These are phyloP conservation scores for Scheffersomyces segobiensis DNA, from an alignment of 1,139 yeast species.

Conservation along the genomic window DNA sequence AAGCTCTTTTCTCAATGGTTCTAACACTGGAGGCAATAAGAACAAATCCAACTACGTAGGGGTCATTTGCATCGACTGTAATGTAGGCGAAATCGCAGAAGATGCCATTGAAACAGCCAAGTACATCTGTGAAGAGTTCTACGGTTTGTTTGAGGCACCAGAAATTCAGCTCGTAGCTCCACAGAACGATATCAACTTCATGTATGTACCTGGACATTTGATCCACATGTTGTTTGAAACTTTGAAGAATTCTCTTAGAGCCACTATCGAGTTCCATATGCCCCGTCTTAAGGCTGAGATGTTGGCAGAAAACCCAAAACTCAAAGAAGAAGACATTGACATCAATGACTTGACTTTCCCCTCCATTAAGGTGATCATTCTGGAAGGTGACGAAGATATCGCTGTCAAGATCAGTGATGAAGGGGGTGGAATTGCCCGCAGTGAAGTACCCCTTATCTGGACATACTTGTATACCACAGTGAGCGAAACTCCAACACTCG, in stretches of 20 bases:
- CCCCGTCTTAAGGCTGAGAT: constrained; percentile 40
- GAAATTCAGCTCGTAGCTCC: constrained; percentile 75
- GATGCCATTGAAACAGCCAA: constrained; percentile 88
- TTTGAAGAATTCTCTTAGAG: constrained; percentile 77
- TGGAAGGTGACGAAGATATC: constrained; percentile 90
- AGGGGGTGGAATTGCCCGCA: constrained; percentile 91
- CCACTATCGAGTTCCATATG: constrained; percentile 77
- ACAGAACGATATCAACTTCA: constrained; percentile 63
- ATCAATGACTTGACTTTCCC: constrained; percentile 73
- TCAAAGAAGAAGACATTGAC: constrained; percentile 44
- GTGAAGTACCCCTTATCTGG: constrained; percentile 86
- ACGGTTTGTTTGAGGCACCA: constrained; percentile 81
- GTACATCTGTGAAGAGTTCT: constrained; percentile 85
- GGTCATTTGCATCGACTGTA: constrained; percentile 78
- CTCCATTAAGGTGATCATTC: constrained; percentile 81
- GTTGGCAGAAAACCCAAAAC: constrained; percentile 44
- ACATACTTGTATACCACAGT: constrained; percentile 90
- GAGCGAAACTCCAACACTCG: constrained; percentile 67
- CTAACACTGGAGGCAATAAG: constrained; percentile 7
- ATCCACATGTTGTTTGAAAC: constrained; percentile 88
- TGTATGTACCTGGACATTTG: constrained; percentile 90
- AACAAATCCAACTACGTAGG: constrained; percentile 66
- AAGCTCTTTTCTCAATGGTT: constrained; percentile 36
- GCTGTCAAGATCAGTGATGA: constrained; percentile 92
- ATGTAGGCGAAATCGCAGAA: constrained; percentile 74